Conservation (phyloP, 2,329 filamentous ascomycete genomes). For the Aspergillus texensis region DNA sequence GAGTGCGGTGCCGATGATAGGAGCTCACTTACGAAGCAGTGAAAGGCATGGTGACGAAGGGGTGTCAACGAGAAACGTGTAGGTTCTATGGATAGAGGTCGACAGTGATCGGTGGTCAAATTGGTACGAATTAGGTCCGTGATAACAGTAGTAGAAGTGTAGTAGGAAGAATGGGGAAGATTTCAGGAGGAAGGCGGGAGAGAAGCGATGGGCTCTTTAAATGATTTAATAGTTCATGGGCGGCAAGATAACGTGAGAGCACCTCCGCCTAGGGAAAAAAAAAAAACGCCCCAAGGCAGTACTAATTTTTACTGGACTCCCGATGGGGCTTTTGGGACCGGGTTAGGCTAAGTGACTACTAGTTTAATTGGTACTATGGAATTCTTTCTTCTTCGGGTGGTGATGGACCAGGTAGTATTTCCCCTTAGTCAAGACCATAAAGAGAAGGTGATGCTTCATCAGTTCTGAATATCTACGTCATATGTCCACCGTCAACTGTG, state of each 20-base stretch:
- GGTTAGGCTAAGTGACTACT: neutral
- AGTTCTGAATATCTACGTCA: conserved; percentile 17
- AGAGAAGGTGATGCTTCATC: conserved; percentile 5
- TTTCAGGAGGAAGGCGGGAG: conserved; percentile 7
- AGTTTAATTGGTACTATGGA: neutral
- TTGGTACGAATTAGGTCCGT: neutral
- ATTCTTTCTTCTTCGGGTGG: neutral
- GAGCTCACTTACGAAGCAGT: conserved; percentile 50
- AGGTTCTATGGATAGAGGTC: conserved; percentile 1
- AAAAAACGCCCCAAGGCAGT: neutral
- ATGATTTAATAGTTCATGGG: conserved; percentile 15
- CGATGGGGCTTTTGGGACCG: neutral
- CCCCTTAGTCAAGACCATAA: neutral
- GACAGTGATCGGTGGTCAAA: conserved; percentile 3
- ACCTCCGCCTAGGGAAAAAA: neutral
- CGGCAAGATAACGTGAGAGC: conserved; percentile 3
- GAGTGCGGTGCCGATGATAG: neutral
- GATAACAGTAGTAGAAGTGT: neutral
- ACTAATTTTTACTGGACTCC: neutral
- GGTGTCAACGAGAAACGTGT: conserved; percentile 24
- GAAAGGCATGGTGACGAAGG: conserved; percentile 48
- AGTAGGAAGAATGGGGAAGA: neutral
- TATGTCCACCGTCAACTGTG: conserved; percentile 18
- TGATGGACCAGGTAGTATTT: neutral
- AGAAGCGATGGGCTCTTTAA: conserved; percentile 10